These are phyloP conservation scores for Aureobasidium zeae DNA, from an alignment of 2,329 filamentous ascomycete species.

Conservation along the genomic window DNA sequence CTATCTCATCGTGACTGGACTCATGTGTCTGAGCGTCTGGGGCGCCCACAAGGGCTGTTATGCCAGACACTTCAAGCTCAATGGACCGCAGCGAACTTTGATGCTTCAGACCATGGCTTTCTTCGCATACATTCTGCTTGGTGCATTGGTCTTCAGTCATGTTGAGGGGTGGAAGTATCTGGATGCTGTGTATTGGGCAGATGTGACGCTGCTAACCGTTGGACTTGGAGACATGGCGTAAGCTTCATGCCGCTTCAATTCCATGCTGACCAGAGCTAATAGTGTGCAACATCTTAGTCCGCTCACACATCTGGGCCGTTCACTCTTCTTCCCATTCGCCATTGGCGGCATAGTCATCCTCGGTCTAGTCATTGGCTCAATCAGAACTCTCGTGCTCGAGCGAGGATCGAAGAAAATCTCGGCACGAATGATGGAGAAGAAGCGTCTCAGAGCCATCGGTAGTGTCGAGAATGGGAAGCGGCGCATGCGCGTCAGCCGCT, in stretches of 20 bases:
- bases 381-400: conserved; percentile 42
- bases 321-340: conserved; percentile 45
- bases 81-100: conserved; percentile 46
- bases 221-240: conserved; percentile 42
- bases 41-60: conserved; percentile 48
- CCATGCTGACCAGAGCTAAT: background rate
- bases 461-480: conserved; percentile 31
- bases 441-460: conserved; percentile 35
- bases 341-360: conserved; percentile 47
- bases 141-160: conserved; percentile 39
- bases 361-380: conserved; percentile 47
- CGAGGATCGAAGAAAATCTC: conserved; percentile 43
- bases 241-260: background rate
- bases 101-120: conserved; percentile 46
- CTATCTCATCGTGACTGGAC: conserved; percentile 46
- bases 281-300: conserved; percentile 28
- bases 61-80: conserved; percentile 47
- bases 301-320: conserved; percentile 40
- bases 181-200: conserved; percentile 47
- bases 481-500: conserved; percentile 36
- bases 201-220: conserved; percentile 48
- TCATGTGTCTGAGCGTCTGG: conserved; percentile 48
- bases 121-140: conserved; percentile 40
- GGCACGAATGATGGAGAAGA: conserved; percentile 42
- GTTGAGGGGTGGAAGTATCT: conserved; percentile 46